Evolutionary conservation across 2,329 filamentous ascomycete genomes (phyloP).

Genomic region (Peltaster fructicola): DNA sequence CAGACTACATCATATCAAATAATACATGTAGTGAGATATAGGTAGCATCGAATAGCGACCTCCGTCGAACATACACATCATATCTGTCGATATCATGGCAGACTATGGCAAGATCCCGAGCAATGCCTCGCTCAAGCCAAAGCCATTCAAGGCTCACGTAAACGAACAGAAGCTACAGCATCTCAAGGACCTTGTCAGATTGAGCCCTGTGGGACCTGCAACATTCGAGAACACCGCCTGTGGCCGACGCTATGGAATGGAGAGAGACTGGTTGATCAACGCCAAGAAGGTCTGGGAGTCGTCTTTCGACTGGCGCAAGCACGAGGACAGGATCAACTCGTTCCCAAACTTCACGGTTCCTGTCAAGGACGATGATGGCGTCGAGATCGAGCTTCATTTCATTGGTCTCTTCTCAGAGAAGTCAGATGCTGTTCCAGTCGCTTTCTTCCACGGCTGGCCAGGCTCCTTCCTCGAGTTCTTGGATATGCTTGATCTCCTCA

Average conservation of each 20-base stretch:
- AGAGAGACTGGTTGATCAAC: slow-evolving; percentile 27
- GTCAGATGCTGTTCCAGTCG: slow-evolving; percentile 20
- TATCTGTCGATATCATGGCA: slow-evolving; percentile 8
- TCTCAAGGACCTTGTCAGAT: slow-evolving; percentile 28
- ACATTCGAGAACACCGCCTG: slow-evolving; percentile 31
- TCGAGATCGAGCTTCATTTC: slow-evolving; percentile 32
- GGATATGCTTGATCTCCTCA: slow-evolving; percentile 14
- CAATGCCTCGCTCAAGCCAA: slow-evolving; percentile 19
- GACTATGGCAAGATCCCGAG: slow-evolving; percentile 17
- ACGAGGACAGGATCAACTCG: slow-evolving; percentile 28
- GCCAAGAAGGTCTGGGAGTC: slow-evolving; percentile 21
- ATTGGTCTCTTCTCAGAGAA: slow-evolving; percentile 35
- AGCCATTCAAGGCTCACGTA: slow-evolving; percentile 27
- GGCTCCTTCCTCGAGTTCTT: slow-evolving; percentile 20
- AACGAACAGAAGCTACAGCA: slow-evolving; percentile 27
- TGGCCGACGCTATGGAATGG: slow-evolving; percentile 26
- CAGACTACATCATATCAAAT: no score
- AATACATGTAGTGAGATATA: no score
- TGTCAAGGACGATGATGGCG: slow-evolving; percentile 23
- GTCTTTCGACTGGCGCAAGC: slow-evolving; percentile 22
- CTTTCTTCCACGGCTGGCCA: slow-evolving; percentile 22
- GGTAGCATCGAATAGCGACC: no score
- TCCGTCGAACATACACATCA: no score
- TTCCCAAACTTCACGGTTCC: slow-evolving; percentile 33
- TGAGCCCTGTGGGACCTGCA: slow-evolving; percentile 31